Evolutionary conservation across 805 yeast genomes (phyloP).

Genomic region (Blastobotrys americana): DNA sequence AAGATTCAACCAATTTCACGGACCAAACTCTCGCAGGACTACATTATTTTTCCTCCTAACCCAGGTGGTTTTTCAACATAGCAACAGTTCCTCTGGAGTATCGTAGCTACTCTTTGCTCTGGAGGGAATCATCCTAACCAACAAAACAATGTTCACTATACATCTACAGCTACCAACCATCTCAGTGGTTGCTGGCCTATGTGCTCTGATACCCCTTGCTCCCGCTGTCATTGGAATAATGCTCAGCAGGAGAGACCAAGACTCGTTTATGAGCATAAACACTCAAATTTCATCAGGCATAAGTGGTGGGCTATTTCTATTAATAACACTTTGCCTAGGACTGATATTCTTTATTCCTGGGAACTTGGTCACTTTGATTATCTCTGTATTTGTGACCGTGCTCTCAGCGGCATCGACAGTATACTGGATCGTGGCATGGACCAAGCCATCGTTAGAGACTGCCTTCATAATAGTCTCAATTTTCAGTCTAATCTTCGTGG

Average conservation of each 20-base stretch:
- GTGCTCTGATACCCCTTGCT: slow-evolving; percentile 9
- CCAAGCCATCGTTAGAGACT: not conserved
- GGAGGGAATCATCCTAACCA: no score
- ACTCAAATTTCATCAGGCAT: not conserved
- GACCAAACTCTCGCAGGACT: no score
- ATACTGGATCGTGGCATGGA: not conserved
- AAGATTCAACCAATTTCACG: not conserved
- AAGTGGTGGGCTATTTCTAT: not conserved
- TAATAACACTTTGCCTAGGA: not conserved
- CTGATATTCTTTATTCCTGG: not conserved
- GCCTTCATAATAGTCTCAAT: not conserved
- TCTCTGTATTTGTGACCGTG: not conserved
- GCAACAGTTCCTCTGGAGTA: no score
- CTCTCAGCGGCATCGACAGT: not conserved
- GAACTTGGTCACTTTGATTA: not conserved
- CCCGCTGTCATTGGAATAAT: slow-evolving; percentile 7
- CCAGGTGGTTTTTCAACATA: no score
- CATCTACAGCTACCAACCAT: slow-evolving; percentile 24
- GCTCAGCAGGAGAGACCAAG: slow-evolving; percentile 1
- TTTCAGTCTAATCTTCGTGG: not conserved
- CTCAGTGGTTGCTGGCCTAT: slow-evolving; percentile 19
- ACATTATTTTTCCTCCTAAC: no score
- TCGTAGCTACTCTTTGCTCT: no score
- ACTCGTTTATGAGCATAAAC: not conserved
- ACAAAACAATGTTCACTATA: slow-evolving; percentile 17